Evolutionary conservation across 495 filamentous ascomycete species (phyloP).

Genomic region (Tuber borchii): DNA sequence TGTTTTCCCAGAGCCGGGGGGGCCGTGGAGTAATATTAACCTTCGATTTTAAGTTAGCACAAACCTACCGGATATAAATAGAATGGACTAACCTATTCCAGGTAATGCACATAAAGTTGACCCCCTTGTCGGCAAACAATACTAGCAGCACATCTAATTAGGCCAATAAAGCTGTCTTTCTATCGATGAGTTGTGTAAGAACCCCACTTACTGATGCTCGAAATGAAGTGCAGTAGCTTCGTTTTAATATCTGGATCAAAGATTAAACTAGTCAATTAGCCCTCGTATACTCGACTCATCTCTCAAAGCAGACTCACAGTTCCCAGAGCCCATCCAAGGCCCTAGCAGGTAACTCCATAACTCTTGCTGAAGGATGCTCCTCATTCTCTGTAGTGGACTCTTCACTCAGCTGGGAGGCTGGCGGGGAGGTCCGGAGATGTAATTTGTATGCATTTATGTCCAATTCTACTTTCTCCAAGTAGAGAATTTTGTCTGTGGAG

Average conservation of each 20-base stretch:
- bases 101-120: constrained; percentile 39
- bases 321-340: constrained; percentile 50
- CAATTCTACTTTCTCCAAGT: constrained; percentile 27
- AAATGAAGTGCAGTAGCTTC: constrained; percentile 47
- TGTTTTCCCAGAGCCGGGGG: constrained; percentile 47
- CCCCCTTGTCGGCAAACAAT: constrained; percentile 42
- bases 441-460: constrained; percentile 38
- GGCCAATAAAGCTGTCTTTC: neutral
- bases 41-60: constrained; percentile 22
- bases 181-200: neutral
- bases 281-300: neutral
- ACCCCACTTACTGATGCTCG: constrained; percentile 46
- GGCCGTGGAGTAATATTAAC: constrained; percentile 50
- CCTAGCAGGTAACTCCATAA: constrained; percentile 45
- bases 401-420: constrained; percentile 10
- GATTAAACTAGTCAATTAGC: constrained; percentile 43
- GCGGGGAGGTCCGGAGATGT: constrained; percentile 8
- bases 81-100: constrained; percentile 41
- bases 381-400: constrained; percentile 12
- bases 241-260: constrained; percentile 49
- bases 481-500: constrained; percentile 27
- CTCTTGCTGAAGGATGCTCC: constrained; percentile 32
- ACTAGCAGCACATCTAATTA: constrained; percentile 34
- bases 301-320: constrained; percentile 40
- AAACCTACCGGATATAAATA: constrained; percentile 24